A percentile compares a stretch with the other conserved stretches of the same genome.
Conservation (phyloP, 176 grass and related monocot species). For the Luzula sylvatica region DNA sequence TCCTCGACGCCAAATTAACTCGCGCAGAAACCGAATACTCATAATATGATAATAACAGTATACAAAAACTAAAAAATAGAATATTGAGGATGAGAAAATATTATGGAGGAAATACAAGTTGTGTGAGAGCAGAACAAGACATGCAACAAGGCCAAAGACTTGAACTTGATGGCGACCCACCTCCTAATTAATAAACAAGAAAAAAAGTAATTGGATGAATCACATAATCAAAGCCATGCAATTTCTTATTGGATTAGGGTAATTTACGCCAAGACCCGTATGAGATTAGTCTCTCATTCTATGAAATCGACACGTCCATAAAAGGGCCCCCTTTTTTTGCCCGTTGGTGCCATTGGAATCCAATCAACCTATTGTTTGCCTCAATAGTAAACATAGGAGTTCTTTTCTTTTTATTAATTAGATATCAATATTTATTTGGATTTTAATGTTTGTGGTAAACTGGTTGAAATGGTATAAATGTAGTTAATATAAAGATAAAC, state of each 20-base stretch:
- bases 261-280: slow-evolving; percentile 18
- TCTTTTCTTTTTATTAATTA: too few relatives aligned
- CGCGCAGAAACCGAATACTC: too few relatives aligned
- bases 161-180: slow-evolving; percentile 13
- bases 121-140: slow-evolving; percentile 2
- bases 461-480: too few relatives aligned
- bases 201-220: not conserved
- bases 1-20: too few relatives aligned
- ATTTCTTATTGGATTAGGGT: slow-evolving; percentile 11
- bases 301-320: slow-evolving; percentile 4
- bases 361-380: too few relatives aligned
- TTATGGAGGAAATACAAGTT: not conserved
- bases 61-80: too few relatives aligned
- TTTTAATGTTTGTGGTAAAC: too few relatives aligned
- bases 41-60: too few relatives aligned
- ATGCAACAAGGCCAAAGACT: slow-evolving; percentile 9
- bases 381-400: too few relatives aligned
- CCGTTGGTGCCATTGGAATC: slow-evolving; percentile 13
- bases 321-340: not conserved
- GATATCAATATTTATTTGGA: too few relatives aligned
- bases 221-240: not conserved
- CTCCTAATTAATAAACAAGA: slow-evolving; percentile 3
- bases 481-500: too few relatives aligned
- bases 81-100: too few relatives aligned
- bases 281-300: not conserved